Base-by-base conservation (phyloP, 768 basidiomycete genomes). In the Stropharia rugosoannulata region DNA sequence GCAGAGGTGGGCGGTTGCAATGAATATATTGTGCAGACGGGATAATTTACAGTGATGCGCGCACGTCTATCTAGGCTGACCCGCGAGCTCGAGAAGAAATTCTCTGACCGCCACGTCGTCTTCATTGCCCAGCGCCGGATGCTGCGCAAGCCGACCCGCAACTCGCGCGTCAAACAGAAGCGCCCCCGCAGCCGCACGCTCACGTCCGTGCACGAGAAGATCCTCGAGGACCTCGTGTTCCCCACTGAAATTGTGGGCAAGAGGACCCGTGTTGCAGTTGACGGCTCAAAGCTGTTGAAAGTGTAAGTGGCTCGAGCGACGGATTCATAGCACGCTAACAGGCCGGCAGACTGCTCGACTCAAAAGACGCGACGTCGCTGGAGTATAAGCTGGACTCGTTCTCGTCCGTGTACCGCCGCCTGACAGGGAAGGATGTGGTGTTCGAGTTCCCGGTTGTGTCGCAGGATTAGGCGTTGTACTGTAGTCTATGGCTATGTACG, bases 331-430 rank as follows among this genome's bases (percentile, higher is more conserved):
- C 46, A 15, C 22, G 42, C 65, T 49, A 46, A 60, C 22, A 29
- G 43, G 51, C 42, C 39, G 53, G 59, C 72, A 98, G 96, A 64
- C 89, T 95, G 82, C 89, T 99, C 63, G 97, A 99, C 82, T 81
- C 93, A 62, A 98, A 98, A 76, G 97, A 99, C 71, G 86, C 94
- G 54, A 98, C 95, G 72, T 91, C 93, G 68, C 83, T 98, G 71
- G 97, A 98, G 82, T 98, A 99, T 90, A 99, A 99, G 85, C 84
- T 98, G 66, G 97, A 99, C 79, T 96, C 95, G 61, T 99, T 98
- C 82, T 90, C 95, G 47, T 95, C 93, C 40, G 93, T 98, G 61
- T 98, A 97, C 84, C 90, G 89, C 69, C 85, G 89, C 60, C 78
- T 97, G 71, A 96, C 95, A 62, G 95, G 95, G 71, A 98, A 97